A percentile compares a stretch with the other conserved stretches of the same genome.
Evolutionary conservation across 345 rosid species (phyloP).

Genomic region (Erodium maritimum): DNA sequence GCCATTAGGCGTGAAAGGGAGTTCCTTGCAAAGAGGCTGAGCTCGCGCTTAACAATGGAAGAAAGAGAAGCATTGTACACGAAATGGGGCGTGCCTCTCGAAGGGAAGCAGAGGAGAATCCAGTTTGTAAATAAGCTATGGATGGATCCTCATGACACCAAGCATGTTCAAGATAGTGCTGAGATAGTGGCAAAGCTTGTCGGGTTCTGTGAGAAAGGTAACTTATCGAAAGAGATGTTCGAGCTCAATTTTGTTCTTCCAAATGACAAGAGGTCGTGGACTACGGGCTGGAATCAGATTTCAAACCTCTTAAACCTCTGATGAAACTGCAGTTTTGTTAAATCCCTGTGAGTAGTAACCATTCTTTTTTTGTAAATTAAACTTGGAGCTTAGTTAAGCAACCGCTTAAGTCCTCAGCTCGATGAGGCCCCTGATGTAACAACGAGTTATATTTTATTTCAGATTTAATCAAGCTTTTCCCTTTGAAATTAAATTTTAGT

Average conservation of each 20-base stretch:
- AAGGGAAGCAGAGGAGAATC: conserved; percentile 90
- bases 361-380: conserved; percentile 20
- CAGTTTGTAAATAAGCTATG: conserved; percentile 91
- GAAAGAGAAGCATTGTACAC: conserved; percentile 76
- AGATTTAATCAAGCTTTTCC: no score
- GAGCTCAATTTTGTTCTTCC: conserved; percentile 93
- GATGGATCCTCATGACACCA: conserved; percentile 86
- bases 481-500: no score
- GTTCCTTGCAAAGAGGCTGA: conserved; percentile 79
- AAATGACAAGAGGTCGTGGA: conserved; percentile 78
- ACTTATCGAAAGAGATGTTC: conserved; percentile 95
- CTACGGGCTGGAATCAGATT: conserved; percentile 83
- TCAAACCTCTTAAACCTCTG: conserved; percentile 71
- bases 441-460: no score
- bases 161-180: conserved; percentile 83
- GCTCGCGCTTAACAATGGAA: conserved; percentile 52
- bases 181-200: conserved; percentile 92
- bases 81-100: conserved; percentile 88
- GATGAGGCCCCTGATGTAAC: no score
- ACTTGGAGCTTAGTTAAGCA: conserved; percentile 31
- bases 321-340: conserved; percentile 12
- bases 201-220: conserved; percentile 77
- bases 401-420: no score
- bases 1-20: conserved; percentile 86
- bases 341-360: conserved; percentile 12